These are phyloP conservation scores for Fraxinus cuspidata DNA, from an alignment of 257 asterid species.

Conservation along the genomic window DNA sequence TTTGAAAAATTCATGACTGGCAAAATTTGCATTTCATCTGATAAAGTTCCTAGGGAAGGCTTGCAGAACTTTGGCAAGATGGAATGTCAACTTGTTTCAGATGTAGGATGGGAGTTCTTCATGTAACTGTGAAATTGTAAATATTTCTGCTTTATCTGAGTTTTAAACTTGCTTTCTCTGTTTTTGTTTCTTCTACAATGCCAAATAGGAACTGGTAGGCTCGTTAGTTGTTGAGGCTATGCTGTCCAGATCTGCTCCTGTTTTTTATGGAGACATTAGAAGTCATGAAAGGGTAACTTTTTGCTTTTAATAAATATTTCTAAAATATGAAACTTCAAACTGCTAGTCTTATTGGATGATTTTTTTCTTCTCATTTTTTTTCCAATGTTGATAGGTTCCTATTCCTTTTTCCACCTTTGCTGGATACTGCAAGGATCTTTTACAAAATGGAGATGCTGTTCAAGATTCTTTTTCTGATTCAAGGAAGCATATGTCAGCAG, in stretches of 20 bases:
- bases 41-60: neutral
- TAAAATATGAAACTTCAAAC: constrained; percentile 14
- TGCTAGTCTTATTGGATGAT: constrained; percentile 9
- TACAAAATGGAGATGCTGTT: constrained; percentile 33
- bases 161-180: constrained; percentile 11
- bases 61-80: neutral
- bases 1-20: neutral
- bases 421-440: constrained; percentile 70
- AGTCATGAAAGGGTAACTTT: constrained; percentile 83
- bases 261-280: constrained; percentile 90
- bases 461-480: constrained; percentile 36
- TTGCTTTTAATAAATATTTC: constrained; percentile 16
- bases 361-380: neutral
- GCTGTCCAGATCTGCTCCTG: constrained; percentile 83
- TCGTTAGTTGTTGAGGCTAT: constrained; percentile 77
- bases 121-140: neutral
- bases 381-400: constrained; percentile 54
- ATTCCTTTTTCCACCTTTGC: constrained; percentile 74
- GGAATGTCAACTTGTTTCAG: neutral
- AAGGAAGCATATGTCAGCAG: constrained; percentile 34
- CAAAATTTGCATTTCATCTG: neutral
- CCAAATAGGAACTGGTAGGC: constrained; percentile 64
- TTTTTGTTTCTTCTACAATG: constrained; percentile 14
- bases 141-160: constrained; percentile 18
- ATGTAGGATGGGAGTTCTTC: neutral